phyloP scores from a whole-genome alignment of 2,329 filamentous ascomycete genomes.

The Pyrenochaeta sp. region DNA sequence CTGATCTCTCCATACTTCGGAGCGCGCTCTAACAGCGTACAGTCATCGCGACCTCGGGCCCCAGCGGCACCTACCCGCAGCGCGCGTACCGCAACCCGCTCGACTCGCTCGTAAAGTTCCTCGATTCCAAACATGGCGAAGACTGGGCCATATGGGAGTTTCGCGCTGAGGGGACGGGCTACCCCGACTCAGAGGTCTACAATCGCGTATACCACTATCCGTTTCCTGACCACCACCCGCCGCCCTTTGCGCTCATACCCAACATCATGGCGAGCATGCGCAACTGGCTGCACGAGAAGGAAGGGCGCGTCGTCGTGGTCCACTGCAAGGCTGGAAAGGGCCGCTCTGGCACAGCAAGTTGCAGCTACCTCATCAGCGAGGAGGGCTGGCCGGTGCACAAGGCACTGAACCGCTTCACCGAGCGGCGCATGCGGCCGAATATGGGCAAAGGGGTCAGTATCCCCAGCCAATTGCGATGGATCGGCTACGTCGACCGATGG shows the following conservation, averaged over 20 bases:
- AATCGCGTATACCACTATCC: slow-evolving; percentile 88
- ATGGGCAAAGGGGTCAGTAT: slow-evolving; percentile 94
- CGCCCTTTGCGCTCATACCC: slow-evolving; percentile 88
- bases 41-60: slow-evolving; percentile 81
- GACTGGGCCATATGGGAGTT: slow-evolving; percentile 99
- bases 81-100: slow-evolving; percentile 94
- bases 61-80: slow-evolving; percentile 87
- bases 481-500: slow-evolving; percentile 91
- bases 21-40: slow-evolving; percentile 48
- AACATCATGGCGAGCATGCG: slow-evolving; percentile 92
- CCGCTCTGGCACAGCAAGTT: slow-evolving; percentile 85
- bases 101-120: slow-evolving; percentile 83
- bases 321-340: slow-evolving; percentile 99
- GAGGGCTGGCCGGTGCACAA: slow-evolving; percentile 74
- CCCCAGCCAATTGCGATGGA: slow-evolving; percentile 87
- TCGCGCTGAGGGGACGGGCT: slow-evolving; percentile 93
- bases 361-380: slow-evolving; percentile 89
- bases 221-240: slow-evolving; percentile 96
- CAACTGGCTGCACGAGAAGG: slow-evolving; percentile 73
- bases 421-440: slow-evolving; percentile 84
- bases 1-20: slow-evolving; percentile 31
- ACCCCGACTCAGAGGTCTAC: slow-evolving; percentile 90
- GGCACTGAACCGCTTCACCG: slow-evolving; percentile 75
- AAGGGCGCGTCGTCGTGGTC: slow-evolving; percentile 79
- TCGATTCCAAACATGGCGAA: slow-evolving; percentile 79